Conservation (phyloP, 257 asterid genomes). For the Rubia yunnanensis region DNA sequence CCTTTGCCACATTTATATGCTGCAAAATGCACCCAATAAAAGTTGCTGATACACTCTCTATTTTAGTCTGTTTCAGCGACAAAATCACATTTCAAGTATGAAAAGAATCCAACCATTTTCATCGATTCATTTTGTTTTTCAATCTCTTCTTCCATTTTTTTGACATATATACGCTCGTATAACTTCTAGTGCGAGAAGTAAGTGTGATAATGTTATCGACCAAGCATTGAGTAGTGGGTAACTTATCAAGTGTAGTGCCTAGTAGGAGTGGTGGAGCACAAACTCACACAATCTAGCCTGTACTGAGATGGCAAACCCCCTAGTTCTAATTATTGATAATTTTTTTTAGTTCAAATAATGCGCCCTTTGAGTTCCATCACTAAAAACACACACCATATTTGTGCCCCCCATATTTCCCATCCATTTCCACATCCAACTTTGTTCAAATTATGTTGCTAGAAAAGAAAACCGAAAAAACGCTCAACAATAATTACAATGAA, state of each 20-base stretch:
- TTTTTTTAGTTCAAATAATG: neutral
- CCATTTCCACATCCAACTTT: neutral
- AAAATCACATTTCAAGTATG: too few species aligned
- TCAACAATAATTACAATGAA: neutral
- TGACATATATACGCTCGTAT: too few species aligned
- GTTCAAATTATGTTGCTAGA: neutral
- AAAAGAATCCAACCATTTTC: too few species aligned
- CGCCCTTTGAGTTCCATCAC: neutral
- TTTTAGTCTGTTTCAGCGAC: too few species aligned
- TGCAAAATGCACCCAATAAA: neutral
- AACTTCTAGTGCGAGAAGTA: too few species aligned
- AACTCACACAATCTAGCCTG: slow-evolving; percentile 1
- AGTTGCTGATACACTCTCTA: too few species aligned
- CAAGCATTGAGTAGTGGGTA: too few species aligned
- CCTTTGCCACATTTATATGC: neutral
- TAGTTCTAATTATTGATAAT: neutral
- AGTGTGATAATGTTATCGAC: too few species aligned
- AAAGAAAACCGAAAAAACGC: neutral
- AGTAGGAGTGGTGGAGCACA: slow-evolving; percentile 1
- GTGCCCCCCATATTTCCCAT: neutral
- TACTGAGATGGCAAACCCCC: neutral
- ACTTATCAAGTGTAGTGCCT: too few species aligned
- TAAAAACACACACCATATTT: neutral
- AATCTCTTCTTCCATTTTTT: too few species aligned
- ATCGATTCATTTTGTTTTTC: too few species aligned